phyloP scores from a whole-genome alignment of 352 stramenopile genomes.

The Phytophthora pseudosyringae region DNA sequence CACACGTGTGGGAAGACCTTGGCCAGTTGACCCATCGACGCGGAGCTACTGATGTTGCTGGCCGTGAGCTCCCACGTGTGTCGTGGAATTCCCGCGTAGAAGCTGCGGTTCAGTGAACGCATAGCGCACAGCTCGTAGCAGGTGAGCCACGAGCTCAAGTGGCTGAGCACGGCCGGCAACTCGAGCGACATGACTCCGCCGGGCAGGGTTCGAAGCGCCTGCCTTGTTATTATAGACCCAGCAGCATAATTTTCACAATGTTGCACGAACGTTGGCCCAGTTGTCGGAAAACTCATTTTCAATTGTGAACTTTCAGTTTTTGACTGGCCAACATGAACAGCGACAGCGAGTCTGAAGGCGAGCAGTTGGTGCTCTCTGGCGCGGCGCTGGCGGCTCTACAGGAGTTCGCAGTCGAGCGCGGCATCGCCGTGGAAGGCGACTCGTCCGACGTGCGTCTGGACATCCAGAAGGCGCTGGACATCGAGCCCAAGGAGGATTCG shows the following conservation, averaged over 20 bases:
- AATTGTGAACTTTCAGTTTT: too few relatives aligned
- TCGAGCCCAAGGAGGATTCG: conserved; percentile 66
- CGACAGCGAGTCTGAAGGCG: conserved; percentile 46
- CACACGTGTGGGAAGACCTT: conserved; percentile 51
- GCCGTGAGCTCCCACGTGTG: conserved; percentile 56
- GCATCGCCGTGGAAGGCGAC: conserved; percentile 52
- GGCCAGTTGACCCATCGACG: conserved; percentile 32
- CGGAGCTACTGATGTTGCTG: conserved; percentile 33
- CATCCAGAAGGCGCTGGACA: conserved; percentile 67
- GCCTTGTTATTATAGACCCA: too few relatives aligned
- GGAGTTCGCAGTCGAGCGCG: conserved; percentile 61
- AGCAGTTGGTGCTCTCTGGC: conserved; percentile 52
- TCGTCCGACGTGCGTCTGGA: conserved; percentile 48
- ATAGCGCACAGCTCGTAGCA: conserved; percentile 48
- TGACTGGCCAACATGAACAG: conserved; percentile 50
- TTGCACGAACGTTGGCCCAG: too few relatives aligned
- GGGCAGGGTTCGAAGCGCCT: too few relatives aligned
- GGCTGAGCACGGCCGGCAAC: conserved; percentile 38
- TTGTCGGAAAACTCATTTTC: too few relatives aligned
- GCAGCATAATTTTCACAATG: too few relatives aligned
- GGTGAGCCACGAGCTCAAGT: conserved; percentile 57
- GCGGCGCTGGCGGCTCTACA: conserved; percentile 52
- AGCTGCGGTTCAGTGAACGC: conserved; percentile 35
- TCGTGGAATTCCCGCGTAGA: conserved; percentile 34
- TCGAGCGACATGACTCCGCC: conserved; percentile 41